These are phyloP conservation scores for Suillus variegatus DNA, from an alignment of 768 basidiomycete species.

Conservation along the genomic window DNA sequence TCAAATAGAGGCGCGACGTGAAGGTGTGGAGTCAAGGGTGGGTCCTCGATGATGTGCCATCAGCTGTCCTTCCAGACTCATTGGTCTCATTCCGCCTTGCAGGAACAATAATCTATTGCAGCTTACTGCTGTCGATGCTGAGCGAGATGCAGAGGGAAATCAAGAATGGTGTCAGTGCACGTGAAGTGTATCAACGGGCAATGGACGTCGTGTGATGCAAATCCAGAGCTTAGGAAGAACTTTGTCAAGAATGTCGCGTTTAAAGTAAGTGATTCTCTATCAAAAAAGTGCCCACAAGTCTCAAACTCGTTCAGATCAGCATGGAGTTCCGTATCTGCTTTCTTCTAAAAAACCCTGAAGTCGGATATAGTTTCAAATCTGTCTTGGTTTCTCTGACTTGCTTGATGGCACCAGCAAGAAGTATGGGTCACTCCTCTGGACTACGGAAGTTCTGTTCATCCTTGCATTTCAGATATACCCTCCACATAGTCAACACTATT, in stretches of 20 bases:
- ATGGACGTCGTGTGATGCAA: slow-evolving; percentile 63
- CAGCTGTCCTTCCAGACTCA: background rate
- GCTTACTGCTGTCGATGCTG: slow-evolving; percentile 76
- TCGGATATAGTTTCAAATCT: slow-evolving; percentile 87
- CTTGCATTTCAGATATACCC: slow-evolving; percentile 63
- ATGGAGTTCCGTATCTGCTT: slow-evolving; percentile 93
- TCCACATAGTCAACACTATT: slow-evolving; percentile 89
- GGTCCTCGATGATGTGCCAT: slow-evolving; percentile 69
- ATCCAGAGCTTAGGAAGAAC: slow-evolving; percentile 77
- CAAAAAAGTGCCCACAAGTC: background rate
- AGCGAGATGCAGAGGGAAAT: slow-evolving; percentile 71
- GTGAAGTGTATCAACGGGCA: slow-evolving; percentile 83
- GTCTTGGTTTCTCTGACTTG: slow-evolving; percentile 84
- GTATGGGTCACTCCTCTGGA: slow-evolving; percentile 40
- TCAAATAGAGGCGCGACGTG: slow-evolving; percentile 85
- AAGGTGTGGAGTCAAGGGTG: slow-evolving; percentile 87
- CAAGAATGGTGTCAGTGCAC: slow-evolving; percentile 73
- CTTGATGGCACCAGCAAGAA: slow-evolving; percentile 75
- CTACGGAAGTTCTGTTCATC: slow-evolving; percentile 2
- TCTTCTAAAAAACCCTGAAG: slow-evolving; percentile 73
- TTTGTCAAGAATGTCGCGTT: slow-evolving; percentile 92
- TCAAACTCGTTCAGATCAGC: slow-evolving; percentile 64
- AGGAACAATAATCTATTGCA: slow-evolving; percentile 95
- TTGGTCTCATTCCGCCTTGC: slow-evolving; percentile 7
- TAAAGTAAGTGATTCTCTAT: slow-evolving; percentile 53